Percentiles rank a stretch among this genome's conserved stretches.
Evolutionary conservation across 2,329 filamentous ascomycete species (phyloP).

Genomic region (Alternaria brassicae): DNA sequence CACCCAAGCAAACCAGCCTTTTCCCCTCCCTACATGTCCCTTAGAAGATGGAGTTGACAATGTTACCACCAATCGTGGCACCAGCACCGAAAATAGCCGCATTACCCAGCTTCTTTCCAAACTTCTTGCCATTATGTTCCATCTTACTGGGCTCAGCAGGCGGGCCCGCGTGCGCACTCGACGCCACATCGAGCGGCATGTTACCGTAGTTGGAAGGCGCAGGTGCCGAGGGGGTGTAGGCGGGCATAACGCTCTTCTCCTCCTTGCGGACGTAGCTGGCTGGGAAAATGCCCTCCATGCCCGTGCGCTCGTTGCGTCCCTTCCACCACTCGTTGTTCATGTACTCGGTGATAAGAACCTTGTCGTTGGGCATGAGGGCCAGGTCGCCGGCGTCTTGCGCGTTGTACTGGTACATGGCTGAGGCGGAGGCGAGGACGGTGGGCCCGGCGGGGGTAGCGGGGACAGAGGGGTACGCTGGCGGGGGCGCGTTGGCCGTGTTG

Average conservation of each 20-base stretch:
- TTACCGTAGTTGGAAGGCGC: slow-evolving; percentile 69
- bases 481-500: slow-evolving; percentile 51
- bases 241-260: slow-evolving; percentile 61
- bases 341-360: slow-evolving; percentile 81
- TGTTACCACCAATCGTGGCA: slow-evolving; percentile 86
- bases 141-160: slow-evolving; percentile 67
- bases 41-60: slow-evolving; percentile 62
- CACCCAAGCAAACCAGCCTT: not conserved
- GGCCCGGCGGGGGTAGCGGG: slow-evolving; percentile 57
- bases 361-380: slow-evolving; percentile 80
- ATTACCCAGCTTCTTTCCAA: slow-evolving; percentile 91
- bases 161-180: slow-evolving; percentile 54
- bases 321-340: slow-evolving; percentile 99
- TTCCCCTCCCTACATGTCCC: not conserved
- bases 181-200: slow-evolving; percentile 77
- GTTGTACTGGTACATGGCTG: slow-evolving; percentile 83
- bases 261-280: slow-evolving; percentile 81
- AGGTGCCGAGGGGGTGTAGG: slow-evolving; percentile 42
- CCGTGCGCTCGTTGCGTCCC: slow-evolving; percentile 83
- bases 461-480: slow-evolving; percentile 56
- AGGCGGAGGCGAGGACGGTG: slow-evolving; percentile 73
- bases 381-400: slow-evolving; percentile 83
- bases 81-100: slow-evolving; percentile 91
- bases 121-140: slow-evolving; percentile 84
- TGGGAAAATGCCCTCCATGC: slow-evolving; percentile 92